These are phyloP conservation scores for Chlamydomonas incerta DNA, from an alignment of 139 green algal species.

Conservation along the genomic window DNA sequence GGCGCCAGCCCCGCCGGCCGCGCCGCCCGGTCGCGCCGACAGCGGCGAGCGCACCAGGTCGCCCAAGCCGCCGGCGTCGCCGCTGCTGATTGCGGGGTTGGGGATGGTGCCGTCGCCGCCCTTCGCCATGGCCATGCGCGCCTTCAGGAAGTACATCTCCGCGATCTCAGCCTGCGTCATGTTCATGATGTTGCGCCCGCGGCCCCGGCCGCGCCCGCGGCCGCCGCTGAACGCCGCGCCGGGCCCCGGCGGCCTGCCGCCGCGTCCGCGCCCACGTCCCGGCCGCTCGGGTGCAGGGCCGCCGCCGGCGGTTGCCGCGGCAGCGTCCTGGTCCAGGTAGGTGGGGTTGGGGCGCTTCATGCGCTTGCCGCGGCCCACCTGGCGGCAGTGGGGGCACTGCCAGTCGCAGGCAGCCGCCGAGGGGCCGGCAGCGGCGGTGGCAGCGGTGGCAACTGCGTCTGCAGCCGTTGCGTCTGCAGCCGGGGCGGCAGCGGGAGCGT, in stretches of 20 bases:
- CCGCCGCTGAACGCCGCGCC: neutral
- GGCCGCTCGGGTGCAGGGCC: too few species aligned
- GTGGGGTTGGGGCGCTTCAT: conserved; percentile 17
- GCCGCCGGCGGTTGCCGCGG: too few species aligned
- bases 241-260: too few species aligned
- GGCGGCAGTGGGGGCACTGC: conserved; percentile 14
- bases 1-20: too few species aligned
- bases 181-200: neutral
- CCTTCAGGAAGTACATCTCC: neutral
- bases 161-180: neutral
- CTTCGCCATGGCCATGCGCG: neutral
- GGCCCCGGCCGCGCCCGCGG: conserved; percentile 5
- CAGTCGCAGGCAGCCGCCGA: neutral
- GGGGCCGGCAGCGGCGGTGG: neutral
- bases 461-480: too few species aligned
- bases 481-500: too few species aligned
- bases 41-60: too few species aligned
- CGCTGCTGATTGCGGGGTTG: neutral
- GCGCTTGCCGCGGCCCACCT: conserved; percentile 22
- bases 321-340: neutral
- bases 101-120: neutral
- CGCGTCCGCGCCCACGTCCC: too few species aligned
- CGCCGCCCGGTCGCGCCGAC: too few species aligned
- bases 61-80: neutral
- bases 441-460: too few species aligned